Evolutionary conservation across 1,139 yeast species (phyloP).

Genomic region (Kazachstania sp.): DNA sequence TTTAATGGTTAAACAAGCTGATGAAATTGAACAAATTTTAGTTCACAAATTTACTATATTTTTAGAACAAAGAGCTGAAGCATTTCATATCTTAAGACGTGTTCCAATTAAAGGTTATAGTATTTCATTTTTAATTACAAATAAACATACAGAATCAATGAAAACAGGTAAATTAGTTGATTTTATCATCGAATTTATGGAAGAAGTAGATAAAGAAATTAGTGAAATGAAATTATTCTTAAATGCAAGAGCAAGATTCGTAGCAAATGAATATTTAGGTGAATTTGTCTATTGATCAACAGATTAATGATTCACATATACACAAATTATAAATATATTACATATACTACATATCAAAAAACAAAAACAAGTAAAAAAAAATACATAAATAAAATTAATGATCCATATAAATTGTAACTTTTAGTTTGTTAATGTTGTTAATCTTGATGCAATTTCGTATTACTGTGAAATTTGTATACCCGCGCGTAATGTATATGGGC

Average conservation of each 20-base stretch:
- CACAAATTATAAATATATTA: background rate
- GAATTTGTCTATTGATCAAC: constrained; percentile 28
- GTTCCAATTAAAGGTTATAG: constrained; percentile 83
- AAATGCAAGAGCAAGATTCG: constrained; percentile 95
- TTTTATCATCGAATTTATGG: constrained; percentile 96
- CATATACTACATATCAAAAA: background rate
- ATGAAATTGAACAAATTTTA: constrained; percentile 88
- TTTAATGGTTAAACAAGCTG: constrained; percentile 91
- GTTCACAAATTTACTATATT: constrained; percentile 92
- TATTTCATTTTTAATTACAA: constrained; percentile 85
- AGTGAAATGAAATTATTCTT: constrained; percentile 96
- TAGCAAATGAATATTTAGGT: constrained; percentile 82
- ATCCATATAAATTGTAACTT: background rate
- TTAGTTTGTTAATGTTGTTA: background rate
- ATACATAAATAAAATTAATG: background rate
- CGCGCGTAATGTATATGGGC: no score
- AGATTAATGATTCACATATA: no score
- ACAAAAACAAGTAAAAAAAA: background rate
- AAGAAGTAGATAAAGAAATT: constrained; percentile 96
- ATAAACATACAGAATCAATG: constrained; percentile 93
- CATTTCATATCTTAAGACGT: constrained; percentile 84
- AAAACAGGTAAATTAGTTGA: constrained; percentile 91
- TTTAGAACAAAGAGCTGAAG: constrained; percentile 91
- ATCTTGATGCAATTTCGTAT: no score
- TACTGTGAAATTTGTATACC: no score